These are phyloP conservation scores for Blastocystis sp. DNA, from an alignment of 352 stramenopile genomes.

Conservation along the genomic window DNA sequence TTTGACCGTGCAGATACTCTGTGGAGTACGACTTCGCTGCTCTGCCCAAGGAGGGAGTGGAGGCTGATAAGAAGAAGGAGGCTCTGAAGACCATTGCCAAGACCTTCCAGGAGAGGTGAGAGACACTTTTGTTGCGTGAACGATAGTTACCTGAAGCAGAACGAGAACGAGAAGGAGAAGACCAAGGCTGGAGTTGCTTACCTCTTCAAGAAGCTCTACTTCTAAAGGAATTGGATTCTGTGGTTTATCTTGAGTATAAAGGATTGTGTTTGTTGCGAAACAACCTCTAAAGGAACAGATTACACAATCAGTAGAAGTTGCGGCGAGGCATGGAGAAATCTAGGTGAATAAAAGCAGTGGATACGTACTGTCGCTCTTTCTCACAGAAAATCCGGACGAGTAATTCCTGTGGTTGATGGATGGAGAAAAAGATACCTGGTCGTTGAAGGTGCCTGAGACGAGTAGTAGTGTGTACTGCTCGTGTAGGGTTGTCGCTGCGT, in stretches of 20 bases:
- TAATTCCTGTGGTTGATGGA: no score
- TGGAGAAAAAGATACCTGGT: no score
- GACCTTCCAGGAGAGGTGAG: constrained; percentile 38
- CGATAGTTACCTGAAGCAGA: constrained; percentile 53
- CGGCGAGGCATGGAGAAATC: background rate
- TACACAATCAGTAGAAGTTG: background rate
- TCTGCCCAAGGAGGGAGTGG: background rate
- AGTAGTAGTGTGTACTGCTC: no score
- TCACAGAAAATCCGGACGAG: no score
- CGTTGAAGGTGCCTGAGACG: no score
- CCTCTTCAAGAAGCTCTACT: constrained; percentile 58
- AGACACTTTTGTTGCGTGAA: background rate
- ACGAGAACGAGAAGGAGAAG: constrained; percentile 54
- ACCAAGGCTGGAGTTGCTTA: constrained; percentile 57
- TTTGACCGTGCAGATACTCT: constrained; percentile 36
- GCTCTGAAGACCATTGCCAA: constrained; percentile 40
- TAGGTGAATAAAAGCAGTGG: no score
- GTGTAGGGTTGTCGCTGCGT: no score
- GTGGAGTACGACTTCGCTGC: constrained; percentile 41
- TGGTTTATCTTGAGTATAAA: constrained; percentile 52
- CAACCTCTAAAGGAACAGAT: background rate
- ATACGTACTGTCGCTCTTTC: no score
- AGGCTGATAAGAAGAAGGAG: constrained; percentile 34
- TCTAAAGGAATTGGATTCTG: constrained; percentile 42
- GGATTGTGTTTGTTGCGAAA: constrained; percentile 27